Base-by-base conservation (phyloP, 352 stramenopile genomes). In the Ophiocytium majus region DNA sequence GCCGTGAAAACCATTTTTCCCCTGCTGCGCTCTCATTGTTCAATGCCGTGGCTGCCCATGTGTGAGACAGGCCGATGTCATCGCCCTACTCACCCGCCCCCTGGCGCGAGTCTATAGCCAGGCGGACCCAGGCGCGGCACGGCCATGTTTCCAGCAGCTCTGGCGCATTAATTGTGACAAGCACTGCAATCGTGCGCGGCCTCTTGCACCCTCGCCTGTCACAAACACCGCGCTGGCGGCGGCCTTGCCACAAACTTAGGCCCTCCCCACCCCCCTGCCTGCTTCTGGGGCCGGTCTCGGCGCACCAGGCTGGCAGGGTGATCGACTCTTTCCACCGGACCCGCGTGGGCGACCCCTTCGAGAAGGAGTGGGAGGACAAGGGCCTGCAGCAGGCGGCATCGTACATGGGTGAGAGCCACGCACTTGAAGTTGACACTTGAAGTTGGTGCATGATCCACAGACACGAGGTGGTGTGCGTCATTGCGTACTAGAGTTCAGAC, bases 291-390 rank as follows among this genome's bases (percentile, higher is more conserved):
- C n/a, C n/a, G n/a, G 43, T 57, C 43, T 14, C 5, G 5, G 32
- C 66, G 14, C 14, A 14, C 5, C 66, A 80, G 10, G 79, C 57
- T 50, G 34, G 50, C 34, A 50, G 84, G 74, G 84, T 87, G 0
- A 32, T 87, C 37, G 79, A 82, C 71, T 81, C 79, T 28, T 87
- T 71, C 66, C 74, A 83, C 43, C 19, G 71, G 34, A 63, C 43
- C 17, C 76, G 80, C 57, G 71, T 17, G 35, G 84, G 84, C 34
- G 74, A 87, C 19, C 36, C 63, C 10, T 84, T 82, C 43, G 83
- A 82, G 33, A 83, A 75, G 33, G 23, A 85, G 10, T 87, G 84
- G 84, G 63, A 74, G 32, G 84, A 63, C 34, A 87, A 87, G 74
- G 84, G 84, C 28, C 63, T 82, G 36, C 84, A 87, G 75, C 66